phyloP scores from a whole-genome alignment of 345 rosid genomes.

The Aquilaria sinensis region DNA sequence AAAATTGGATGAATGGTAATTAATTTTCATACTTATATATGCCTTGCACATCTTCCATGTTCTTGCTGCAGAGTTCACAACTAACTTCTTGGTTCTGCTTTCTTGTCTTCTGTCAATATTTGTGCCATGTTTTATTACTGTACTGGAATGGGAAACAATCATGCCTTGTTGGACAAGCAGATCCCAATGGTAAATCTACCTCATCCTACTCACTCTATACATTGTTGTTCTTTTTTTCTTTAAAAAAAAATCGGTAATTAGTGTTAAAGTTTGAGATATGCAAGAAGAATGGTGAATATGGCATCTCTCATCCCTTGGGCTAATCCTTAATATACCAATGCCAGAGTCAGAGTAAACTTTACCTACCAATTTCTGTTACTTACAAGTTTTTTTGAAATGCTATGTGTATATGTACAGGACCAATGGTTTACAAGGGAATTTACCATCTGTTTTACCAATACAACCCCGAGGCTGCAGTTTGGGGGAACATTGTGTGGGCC shows the following conservation, averaged over 20 bases:
- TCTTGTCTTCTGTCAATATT: conserved; percentile 6
- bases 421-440: conserved; percentile 65
- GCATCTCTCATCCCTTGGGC: no score
- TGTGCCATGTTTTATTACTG: conserved; percentile 13
- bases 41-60: neutral
- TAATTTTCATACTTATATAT: neutral
- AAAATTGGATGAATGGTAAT: conserved; percentile 77
- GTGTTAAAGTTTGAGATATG: no score
- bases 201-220: neutral
- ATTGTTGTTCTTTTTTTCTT: no score
- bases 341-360: no score
- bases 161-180: conserved; percentile 29
- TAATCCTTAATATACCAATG: no score
- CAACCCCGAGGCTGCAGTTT: conserved; percentile 60
- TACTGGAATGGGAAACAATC: conserved; percentile 14
- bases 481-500: conserved; percentile 83
- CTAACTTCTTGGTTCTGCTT: neutral
- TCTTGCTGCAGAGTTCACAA: no score
- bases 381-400: no score
- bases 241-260: no score
- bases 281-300: no score
- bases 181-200: conserved; percentile 65
- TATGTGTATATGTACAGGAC: conserved; percentile 29
- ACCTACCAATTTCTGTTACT: no score
- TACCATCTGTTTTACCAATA: conserved; percentile 74